Evolutionary conservation across 2,329 filamentous ascomycete species (phyloP).

Genomic region (Aspergillus novoparasiticus): DNA sequence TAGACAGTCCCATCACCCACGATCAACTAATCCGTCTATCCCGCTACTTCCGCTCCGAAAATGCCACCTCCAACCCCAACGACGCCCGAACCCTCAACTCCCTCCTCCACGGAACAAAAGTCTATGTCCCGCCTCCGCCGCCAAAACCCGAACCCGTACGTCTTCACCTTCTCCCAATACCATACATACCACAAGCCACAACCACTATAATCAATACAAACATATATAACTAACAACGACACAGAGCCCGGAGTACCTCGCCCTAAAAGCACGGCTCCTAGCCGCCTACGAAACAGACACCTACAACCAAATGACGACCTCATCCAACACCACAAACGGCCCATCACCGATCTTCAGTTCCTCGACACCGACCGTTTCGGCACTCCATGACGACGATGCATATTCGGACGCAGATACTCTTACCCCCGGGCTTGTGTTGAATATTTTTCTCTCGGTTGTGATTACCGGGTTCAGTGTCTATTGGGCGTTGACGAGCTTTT

Average conservation of each 20-base stretch:
- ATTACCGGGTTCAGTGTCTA: slow-evolving; percentile 59
- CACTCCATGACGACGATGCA: slow-evolving; percentile 46
- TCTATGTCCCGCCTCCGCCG: slow-evolving; percentile 79
- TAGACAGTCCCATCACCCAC: slow-evolving; percentile 45
- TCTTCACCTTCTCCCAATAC: slow-evolving; percentile 15
- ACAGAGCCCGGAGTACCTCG: slow-evolving; percentile 77
- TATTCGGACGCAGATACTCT: slow-evolving; percentile 46
- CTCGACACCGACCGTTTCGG: slow-evolving; percentile 59
- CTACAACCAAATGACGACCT: slow-evolving; percentile 75
- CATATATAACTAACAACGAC: not conserved
- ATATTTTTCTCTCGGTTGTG: slow-evolving; percentile 83
- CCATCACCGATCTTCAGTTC: slow-evolving; percentile 52
- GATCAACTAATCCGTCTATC: slow-evolving; percentile 43
- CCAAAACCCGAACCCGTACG: slow-evolving; percentile 76
- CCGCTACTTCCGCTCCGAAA: slow-evolving; percentile 27
- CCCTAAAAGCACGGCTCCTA: slow-evolving; percentile 82
- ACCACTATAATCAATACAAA: not conserved
- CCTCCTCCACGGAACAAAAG: slow-evolving; percentile 69
- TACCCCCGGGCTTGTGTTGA: slow-evolving; percentile 69
- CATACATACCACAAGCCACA: not conserved
- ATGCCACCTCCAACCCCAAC: not conserved
- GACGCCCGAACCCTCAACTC: slow-evolving; percentile 59
- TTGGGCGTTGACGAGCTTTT: slow-evolving; percentile 44
- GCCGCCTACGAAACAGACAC: slow-evolving; percentile 77
- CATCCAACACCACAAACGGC: slow-evolving; percentile 56